These are phyloP conservation scores for Lipomyces starkeyi DNA, from an alignment of 805 yeast genomes.

Conservation along the genomic window DNA sequence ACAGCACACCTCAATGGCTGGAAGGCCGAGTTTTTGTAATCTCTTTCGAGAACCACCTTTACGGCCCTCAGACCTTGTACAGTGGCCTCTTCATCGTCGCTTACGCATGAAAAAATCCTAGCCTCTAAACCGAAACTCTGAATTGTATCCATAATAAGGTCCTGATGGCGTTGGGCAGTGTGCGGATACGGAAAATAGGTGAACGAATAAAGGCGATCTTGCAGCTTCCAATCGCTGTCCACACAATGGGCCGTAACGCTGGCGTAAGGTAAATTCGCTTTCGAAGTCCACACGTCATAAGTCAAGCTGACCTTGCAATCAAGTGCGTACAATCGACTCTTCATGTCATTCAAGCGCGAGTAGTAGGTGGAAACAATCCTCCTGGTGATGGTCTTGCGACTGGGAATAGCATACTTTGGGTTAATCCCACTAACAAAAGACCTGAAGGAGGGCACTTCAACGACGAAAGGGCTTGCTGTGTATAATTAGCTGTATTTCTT, in stretches of 20 bases:
- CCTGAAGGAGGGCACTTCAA: background rate
- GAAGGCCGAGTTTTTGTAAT: conserved; percentile 2
- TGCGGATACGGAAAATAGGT: background rate
- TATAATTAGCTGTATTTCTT: background rate
- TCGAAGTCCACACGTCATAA: conserved; percentile 2
- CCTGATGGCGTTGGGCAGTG: conserved; percentile 1
- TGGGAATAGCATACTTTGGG: conserved; percentile 3
- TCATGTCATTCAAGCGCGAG: conserved; percentile 6
- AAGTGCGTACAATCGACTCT: background rate
- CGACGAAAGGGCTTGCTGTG: background rate
- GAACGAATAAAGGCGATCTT: background rate
- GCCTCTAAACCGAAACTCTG: background rate
- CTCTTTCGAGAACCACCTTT: background rate
- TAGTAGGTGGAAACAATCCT: conserved; percentile 1
- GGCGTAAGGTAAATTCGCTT: conserved; percentile 6
- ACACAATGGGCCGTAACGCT: background rate
- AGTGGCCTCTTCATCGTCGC: conserved; percentile 1
- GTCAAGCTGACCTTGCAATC: conserved; percentile 3
- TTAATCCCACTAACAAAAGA: background rate
- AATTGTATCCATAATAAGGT: background rate
- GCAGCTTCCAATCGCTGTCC: background rate
- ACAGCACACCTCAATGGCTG: background rate
- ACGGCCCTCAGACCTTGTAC: background rate
- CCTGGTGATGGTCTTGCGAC: conserved; percentile 7
- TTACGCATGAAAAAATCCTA: background rate